Evolutionary conservation across 208 protist species (phyloP).

Genomic region (Herpetomonas samuelpessoai): DNA sequence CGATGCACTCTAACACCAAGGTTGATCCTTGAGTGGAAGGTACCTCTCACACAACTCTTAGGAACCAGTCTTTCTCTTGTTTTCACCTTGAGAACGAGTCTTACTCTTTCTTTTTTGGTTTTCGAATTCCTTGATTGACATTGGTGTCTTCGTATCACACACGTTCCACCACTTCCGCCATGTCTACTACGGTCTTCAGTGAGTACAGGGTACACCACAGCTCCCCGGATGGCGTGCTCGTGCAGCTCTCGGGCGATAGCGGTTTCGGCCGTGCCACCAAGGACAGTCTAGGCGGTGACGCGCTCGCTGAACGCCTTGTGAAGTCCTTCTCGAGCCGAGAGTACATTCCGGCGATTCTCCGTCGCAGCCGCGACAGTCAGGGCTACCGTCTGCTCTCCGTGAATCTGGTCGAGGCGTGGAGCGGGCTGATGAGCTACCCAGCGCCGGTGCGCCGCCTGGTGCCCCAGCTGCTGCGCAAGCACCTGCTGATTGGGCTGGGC

Average conservation of each 20-base stretch:
- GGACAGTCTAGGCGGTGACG: conserved; percentile 67
- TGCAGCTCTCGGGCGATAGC: conserved; percentile 67
- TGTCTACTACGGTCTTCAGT: conserved; percentile 24
- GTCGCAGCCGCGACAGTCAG: conserved; percentile 55
- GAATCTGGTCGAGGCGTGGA: conserved; percentile 56
- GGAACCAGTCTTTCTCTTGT: too few relatives aligned
- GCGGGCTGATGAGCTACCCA: conserved; percentile 49
- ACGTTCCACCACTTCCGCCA: neutral
- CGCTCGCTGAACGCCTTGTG: conserved; percentile 60
- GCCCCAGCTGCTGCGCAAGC: conserved; percentile 70
- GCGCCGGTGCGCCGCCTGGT: conserved; percentile 42
- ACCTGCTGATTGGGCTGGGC: conserved; percentile 73
- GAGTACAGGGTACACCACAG: conserved; percentile 84
- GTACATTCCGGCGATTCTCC: conserved; percentile 41
- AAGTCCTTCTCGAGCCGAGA: conserved; percentile 55
- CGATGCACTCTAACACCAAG: too few relatives aligned
- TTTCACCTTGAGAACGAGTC: too few relatives aligned
- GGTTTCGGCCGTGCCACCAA: conserved; percentile 78
- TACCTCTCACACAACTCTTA: too few relatives aligned
- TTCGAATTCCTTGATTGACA: too few relatives aligned
- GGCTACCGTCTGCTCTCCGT: conserved; percentile 75
- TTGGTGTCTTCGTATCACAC: too few relatives aligned
- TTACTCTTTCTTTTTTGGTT: too few relatives aligned
- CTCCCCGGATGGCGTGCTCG: conserved; percentile 59
- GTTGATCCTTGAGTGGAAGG: too few relatives aligned